Base-by-base conservation (phyloP, 179 eudicot species). In the Sideroxylon spinosum region DNA sequence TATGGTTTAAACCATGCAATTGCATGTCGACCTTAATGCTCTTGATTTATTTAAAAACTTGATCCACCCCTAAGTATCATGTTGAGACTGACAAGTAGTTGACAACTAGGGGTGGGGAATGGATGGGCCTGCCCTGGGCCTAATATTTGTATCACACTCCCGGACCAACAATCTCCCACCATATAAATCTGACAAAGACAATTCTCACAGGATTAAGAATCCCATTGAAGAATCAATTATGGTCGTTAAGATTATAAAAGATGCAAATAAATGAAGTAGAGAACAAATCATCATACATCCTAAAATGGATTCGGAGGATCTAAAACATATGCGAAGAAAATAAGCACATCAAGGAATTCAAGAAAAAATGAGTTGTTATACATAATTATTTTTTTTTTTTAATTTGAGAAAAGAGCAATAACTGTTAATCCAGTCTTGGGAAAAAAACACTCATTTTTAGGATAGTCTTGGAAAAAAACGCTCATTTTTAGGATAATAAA, bases 21-120 rank as follows among this genome's bases (percentile, higher is more conserved):
- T n/a, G 77, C 57, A 22, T n/a, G n/a, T n/a, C n/a, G 16, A 13
- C 70, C 25, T 44, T 46, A 75, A 61, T 75, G 44, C 78, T 16
- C 46, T 65, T 20, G 23, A 13, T 23, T 26, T n/a, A 62, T 48
- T 44, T 6, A 3, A 62, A 9, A 26, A 13, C 26, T n/a, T 10
- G 52, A 19, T 44, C 76, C 3, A 46, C 17, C 48, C 55, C 49
- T 20, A 76, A 26, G 25, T 26, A 25, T 28, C 9, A 28, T 9
- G n/a, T 72, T 55, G 76, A 72, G 64, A 55, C 46, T 0, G 26
- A 73, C 76, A 28, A 73, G 64, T 46, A 56, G 48, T 56, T 29
- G 8, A 56, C 19, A 73, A 23, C 65, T 1, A 3, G 37, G 37
- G 37, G 37, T 29, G 37, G 37, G 37, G 37, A 29, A 29, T 29